Base-by-base conservation (phyloP, 2,329 filamentous ascomycete species). In the Aspergillus puulaauensis region DNA sequence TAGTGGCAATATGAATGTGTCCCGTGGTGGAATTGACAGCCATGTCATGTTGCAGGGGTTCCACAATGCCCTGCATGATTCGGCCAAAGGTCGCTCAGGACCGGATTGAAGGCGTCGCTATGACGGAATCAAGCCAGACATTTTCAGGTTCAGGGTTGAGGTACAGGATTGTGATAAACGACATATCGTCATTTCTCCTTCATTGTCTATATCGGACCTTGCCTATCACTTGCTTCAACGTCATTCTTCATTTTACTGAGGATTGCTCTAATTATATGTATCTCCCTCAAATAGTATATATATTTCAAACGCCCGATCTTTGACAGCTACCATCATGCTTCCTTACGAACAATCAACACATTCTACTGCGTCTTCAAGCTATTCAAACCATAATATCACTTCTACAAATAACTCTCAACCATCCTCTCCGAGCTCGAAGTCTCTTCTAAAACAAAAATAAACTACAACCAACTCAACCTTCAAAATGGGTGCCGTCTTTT, bases 401-500 rank as follows among this genome's bases (percentile, higher is more conserved):
- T 45, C 39, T 40, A 7, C 46, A 11, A 58, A 56, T 7, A 43
- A 21, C 19, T 51, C 56, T 27, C 45, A 45, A 54, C 45, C 49
- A 17, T 54, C 59, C 49, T 17, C 56, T 41, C 51, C 45, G 43
- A 55, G 59, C 35, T 54, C 52, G 23, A 56, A 51, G 52, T 51
- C 58, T 37, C 44, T 37, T 37, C 44, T 37, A 11, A 62, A 55
- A 43, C 24, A 56, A 35, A 56, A 55, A 55, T 52, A 60, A 59
- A 51, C 44, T 21, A 46, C 35, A n/a, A 56, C 52, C 21, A 54
- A 53, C 21, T 66, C 60, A 54, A 12, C 39, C 21, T 21, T 68
- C 76, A 87, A 75, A 66, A 93, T 95, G 90, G 90, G 90, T 79
- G 90, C 88, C 76, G 87, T 95, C 70, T 81, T 91, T 65, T 93